Evolutionary conservation across 2,329 filamentous ascomycete genomes (phyloP), one percentile per base, ranked within the genome.

Genomic region (Fusarium sp.): DNA sequence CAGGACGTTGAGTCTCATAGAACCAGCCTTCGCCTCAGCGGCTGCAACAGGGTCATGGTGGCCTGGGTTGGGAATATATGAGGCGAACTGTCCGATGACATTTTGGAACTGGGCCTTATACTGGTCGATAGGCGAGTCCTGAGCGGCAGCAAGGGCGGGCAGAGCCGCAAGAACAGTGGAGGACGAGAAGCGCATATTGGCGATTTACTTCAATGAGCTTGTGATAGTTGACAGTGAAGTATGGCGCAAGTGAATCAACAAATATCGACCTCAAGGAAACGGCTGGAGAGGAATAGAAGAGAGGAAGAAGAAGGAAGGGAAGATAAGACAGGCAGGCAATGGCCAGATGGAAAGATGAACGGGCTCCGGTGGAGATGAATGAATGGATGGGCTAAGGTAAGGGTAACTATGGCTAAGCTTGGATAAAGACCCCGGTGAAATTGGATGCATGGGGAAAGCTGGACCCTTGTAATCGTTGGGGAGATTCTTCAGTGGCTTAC

Each of bases 61-160:
- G 72, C 83, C 85, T 46, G 86, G 85, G 74, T 83, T 85, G 53
- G 88, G 88, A 60, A 89, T 82, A 69, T 86, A 86, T 33, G 86
- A 85, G 77, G 85, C 81, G 67, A 91, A 81, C 81, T 90, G 89
- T 79, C 90, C 89, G 71, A 93, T 83, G 77, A 93, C 85, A 80
- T 88, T 86, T 77, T 91, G 88, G 81, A 91, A 89, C 79, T 91
- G 89, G 40, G 88, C 89, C 81, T 89, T 87, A 81, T 90, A 90
- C 80, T 90, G 86, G 58, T 86, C 85, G 65, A 87, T 85, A 57
- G 83, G 85, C 73, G 83, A 85, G 71, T 86, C 85, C 72, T 87
- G 85, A 68, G 89, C 87, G 28, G 86, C 86, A 38, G 83, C 83
- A 74, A 91, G 83, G 21, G 89, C 82, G 74, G 90, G 89, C 80